Evolutionary conservation across 306 rosid genomes (phyloP).

Genomic region (Citrullus mucosospermus): DNA sequence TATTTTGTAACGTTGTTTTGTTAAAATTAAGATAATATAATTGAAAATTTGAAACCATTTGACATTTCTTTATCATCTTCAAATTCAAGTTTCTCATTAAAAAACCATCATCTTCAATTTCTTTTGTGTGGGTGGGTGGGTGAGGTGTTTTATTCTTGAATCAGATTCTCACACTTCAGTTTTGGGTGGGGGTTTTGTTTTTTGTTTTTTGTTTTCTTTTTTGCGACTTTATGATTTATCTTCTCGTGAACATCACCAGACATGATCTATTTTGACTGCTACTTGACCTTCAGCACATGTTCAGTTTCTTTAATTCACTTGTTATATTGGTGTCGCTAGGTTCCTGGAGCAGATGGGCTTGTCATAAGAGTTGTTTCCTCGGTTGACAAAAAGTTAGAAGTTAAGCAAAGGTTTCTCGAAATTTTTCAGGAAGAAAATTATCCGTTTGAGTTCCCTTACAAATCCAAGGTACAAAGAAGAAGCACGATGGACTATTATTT

Average conservation of each 20-base stretch:
- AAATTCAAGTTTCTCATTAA: no score
- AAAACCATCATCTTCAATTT: no score
- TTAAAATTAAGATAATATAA: no score
- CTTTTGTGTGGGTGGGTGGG: no score
- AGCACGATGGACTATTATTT: not conserved
- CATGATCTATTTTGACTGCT: not conserved
- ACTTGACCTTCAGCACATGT: not conserved
- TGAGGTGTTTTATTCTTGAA: not conserved
- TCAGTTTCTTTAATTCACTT: slow-evolving; percentile 6
- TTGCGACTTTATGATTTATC: not conserved
- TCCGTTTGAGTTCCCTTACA: slow-evolving; percentile 89
- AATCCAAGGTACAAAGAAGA: slow-evolving; percentile 59
- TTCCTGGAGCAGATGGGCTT: slow-evolving; percentile 84
- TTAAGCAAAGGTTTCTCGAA: slow-evolving; percentile 83
- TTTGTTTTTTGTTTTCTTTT: no score
- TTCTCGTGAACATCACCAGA: not conserved
- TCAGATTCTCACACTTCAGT: not conserved
- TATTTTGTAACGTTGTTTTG: no score
- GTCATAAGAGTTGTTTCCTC: slow-evolving; percentile 93
- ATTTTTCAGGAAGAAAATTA: slow-evolving; percentile 93
- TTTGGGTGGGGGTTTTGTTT: not conserved
- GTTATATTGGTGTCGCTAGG: slow-evolving; percentile 36
- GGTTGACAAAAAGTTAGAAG: slow-evolving; percentile 94
- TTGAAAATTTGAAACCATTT: no score
- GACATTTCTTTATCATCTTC: no score